These are phyloP conservation scores for Phylloporus sp. DNA, from an alignment of 768 basidiomycete species.

Conservation along the genomic window DNA sequence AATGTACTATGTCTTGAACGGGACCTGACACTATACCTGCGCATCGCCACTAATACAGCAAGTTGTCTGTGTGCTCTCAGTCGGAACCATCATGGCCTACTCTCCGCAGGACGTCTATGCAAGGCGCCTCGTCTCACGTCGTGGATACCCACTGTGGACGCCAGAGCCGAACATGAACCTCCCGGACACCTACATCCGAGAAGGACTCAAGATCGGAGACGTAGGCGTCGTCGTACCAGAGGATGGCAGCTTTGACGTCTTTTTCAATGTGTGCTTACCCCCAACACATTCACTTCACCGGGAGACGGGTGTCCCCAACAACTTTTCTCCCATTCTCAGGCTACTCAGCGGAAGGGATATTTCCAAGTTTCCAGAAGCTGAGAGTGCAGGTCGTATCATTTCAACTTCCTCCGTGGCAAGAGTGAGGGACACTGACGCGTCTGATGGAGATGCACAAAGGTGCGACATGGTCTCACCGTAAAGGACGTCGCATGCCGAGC, in stretches of 20 bases:
- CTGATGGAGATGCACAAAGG: slow-evolving; percentile 4
- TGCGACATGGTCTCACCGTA: not conserved
- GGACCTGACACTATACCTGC: too few relatives aligned
- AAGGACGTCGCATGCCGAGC: too few relatives aligned
- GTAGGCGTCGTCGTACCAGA: slow-evolving; percentile 30
- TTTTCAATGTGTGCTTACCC: slow-evolving; percentile 34
- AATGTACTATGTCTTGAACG: too few relatives aligned
- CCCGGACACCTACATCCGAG: slow-evolving; percentile 18
- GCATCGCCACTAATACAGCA: not conserved
- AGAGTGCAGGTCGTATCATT: slow-evolving; percentile 10
- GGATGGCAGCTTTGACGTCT: slow-evolving; percentile 32
- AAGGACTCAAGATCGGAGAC: slow-evolving; percentile 33
- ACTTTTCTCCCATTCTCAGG: slow-evolving; percentile 25
- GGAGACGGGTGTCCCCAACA: slow-evolving; percentile 20
- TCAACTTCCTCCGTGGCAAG: slow-evolving; percentile 9
- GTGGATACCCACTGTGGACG: slow-evolving; percentile 33
- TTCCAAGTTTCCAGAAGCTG: slow-evolving; percentile 5
- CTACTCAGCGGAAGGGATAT: slow-evolving; percentile 9
- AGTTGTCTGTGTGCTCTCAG: not conserved
- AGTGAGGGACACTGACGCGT: not conserved
- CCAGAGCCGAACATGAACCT: slow-evolving; percentile 26
- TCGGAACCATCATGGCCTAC: not conserved
- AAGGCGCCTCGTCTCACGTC: slow-evolving; percentile 9
- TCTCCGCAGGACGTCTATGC: slow-evolving; percentile 18
- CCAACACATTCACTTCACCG: slow-evolving; percentile 18